Percentiles rank a stretch among this genome's conserved stretches.
phyloP scores from a whole-genome alignment of 176 grass and related monocot species.

The Avena atlantica region DNA sequence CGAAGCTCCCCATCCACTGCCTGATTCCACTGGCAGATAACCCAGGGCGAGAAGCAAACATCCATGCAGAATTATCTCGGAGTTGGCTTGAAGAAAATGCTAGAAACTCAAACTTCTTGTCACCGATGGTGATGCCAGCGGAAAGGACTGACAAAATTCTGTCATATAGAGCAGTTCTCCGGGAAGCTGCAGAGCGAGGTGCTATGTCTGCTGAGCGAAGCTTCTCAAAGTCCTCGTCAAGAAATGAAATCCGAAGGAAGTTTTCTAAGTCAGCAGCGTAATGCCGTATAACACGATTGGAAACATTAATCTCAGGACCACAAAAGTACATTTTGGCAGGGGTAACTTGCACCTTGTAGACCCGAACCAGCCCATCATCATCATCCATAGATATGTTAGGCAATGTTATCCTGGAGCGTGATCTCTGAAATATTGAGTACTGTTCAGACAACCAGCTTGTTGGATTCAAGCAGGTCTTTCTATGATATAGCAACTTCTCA shows the following conservation, averaged over 20 bases:
- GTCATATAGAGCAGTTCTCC: slow-evolving; percentile 60
- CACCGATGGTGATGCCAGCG: slow-evolving; percentile 74
- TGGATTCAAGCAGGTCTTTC: slow-evolving; percentile 75
- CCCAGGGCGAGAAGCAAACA: slow-evolving; percentile 67
- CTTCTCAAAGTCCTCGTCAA: slow-evolving; percentile 85
- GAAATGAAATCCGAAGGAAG: slow-evolving; percentile 87
- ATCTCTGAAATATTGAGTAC: slow-evolving; percentile 50
- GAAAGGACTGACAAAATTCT: slow-evolving; percentile 73
- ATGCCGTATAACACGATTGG: slow-evolving; percentile 77
- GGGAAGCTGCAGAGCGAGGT: slow-evolving; percentile 43
- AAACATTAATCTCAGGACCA: slow-evolving; percentile 89
- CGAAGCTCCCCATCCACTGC: slow-evolving; percentile 80
- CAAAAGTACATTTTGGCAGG: slow-evolving; percentile 87
- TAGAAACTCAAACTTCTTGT: slow-evolving; percentile 89
- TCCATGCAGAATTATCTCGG: slow-evolving; percentile 90
- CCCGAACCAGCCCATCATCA: slow-evolving; percentile 71
- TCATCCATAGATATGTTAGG: slow-evolving; percentile 55
- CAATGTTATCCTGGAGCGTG: slow-evolving; percentile 20
- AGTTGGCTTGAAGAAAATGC: slow-evolving; percentile 96
- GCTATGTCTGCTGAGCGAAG: slow-evolving; percentile 75
- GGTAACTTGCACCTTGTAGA: slow-evolving; percentile 84
- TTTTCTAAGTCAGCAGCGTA: slow-evolving; percentile 65
- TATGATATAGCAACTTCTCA: slow-evolving; percentile 61
- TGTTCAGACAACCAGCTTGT: slow-evolving; percentile 61
- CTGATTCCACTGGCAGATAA: slow-evolving; percentile 71